Base-by-base conservation (phyloP, 345 rosid genomes). In the Eucalyptus cloeziana region DNA sequence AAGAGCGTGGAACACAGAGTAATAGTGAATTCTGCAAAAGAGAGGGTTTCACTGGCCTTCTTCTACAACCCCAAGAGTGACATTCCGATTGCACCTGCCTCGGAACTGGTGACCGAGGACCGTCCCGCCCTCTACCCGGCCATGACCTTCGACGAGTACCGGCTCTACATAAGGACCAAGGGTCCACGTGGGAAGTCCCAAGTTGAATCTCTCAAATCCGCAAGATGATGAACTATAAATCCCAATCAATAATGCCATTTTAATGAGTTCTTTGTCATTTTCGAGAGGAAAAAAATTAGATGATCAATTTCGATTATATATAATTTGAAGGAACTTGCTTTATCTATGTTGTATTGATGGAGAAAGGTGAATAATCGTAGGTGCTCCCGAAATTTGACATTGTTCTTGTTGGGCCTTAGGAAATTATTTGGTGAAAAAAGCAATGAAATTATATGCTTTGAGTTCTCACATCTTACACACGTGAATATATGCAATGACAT, bases 11-110 rank as follows among this genome's bases (percentile, higher is more conserved):
- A 97, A 93, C 99, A 97, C 33, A 90, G 99, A 90, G 99, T 97
- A 89, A 93, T 94, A 3, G 99, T 96, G 49, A 97, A 97, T 90
- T 94, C 99, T 15, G 89, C 81, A 9, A 62, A 91, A 49, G 99
- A 97, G 85, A 90, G 99, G 8, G 91, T 97, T 1, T 97, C 99
- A 0, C 94, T 97, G 22, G 99, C 99, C 17, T 97, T 96, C 92
- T 97, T 97, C 92, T 97, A 97, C 94, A 97, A 97, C 89, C 99
- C 99, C 14, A 97, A 94, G 88, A 95, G 99, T 71, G 97, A 97
- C 86, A 94, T 96, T 60, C 98, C 94, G 1, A 95, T 98, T 13
- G 91, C 93, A 87, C 99, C 99, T 10, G 54, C 94, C 30, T 83
- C 93, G 89, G 98, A 95, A 89, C 93, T 97, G 51, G 96, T 98